These are phyloP conservation scores for Fomitopsis schrenkii DNA, from an alignment of 1,284 basidiomycete species.

Conservation along the genomic window DNA sequence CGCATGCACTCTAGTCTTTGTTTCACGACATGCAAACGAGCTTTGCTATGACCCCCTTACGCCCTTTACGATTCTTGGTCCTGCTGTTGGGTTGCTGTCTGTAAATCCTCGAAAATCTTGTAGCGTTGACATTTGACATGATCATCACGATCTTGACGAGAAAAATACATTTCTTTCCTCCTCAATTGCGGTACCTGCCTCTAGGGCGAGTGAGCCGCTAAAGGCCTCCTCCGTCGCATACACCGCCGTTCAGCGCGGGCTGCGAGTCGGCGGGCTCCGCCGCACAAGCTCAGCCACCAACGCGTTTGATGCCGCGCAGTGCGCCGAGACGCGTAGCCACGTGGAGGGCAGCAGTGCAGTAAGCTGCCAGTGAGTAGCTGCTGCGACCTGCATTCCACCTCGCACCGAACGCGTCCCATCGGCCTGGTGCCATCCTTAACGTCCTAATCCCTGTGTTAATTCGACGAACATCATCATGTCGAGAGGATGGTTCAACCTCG, in stretches of 20 bases:
- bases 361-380: too few relatives aligned
- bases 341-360: neutral
- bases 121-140: constrained; percentile 10
- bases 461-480: constrained; percentile 21
- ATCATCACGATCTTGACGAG: constrained; percentile 1
- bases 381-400: neutral
- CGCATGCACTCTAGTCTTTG: neutral
- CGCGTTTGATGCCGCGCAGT: neutral
- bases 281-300: neutral
- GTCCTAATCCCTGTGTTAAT: neutral
- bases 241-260: too few relatives aligned
- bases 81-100: constrained; percentile 5
- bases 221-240: too few relatives aligned
- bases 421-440: constrained; percentile 1
- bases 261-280: neutral
- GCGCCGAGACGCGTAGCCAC: neutral
- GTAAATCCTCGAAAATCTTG: constrained; percentile 13
- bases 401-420: neutral
- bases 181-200: neutral
- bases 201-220: too few relatives aligned
- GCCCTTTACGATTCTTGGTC: constrained; percentile 13
- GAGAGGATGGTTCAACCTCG: constrained; percentile 70
- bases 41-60: constrained; percentile 14
- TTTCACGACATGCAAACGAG: constrained; percentile 3
- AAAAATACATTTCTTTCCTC: neutral